phyloP scores from a whole-genome alignment of 352 stramenopile genomes.

The Pythium utonaiense region DNA sequence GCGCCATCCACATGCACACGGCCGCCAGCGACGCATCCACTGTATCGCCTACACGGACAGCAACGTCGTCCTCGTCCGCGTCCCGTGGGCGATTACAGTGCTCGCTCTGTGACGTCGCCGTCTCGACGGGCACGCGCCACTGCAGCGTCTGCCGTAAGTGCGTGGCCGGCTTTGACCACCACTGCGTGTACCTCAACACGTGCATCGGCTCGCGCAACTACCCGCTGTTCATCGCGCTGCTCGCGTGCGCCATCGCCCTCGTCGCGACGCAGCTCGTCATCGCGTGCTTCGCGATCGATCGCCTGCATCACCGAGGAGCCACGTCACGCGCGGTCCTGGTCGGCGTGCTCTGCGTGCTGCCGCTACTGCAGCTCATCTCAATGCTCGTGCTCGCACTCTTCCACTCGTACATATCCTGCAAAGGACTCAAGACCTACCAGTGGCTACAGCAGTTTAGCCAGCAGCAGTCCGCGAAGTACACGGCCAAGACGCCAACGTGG shows the following conservation, averaged over 20 bases:
- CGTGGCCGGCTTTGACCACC: slow-evolving; percentile 92
- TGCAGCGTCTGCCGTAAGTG: slow-evolving; percentile 94
- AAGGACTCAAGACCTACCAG: slow-evolving; percentile 49
- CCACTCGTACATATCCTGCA: slow-evolving; percentile 57
- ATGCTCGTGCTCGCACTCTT: slow-evolving; percentile 58
- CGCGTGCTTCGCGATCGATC: slow-evolving; percentile 38
- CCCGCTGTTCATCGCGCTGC: slow-evolving; percentile 49
- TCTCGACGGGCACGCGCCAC: slow-evolving; percentile 57
- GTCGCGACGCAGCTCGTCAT: slow-evolving; percentile 52
- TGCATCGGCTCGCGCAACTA: slow-evolving; percentile 86
- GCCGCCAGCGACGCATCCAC: neutral
- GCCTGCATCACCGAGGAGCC: slow-evolving; percentile 8
- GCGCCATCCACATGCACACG: neutral
- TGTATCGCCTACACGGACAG: neutral
- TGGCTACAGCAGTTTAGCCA: slow-evolving; percentile 40
- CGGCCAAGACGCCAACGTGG: slow-evolving; percentile 19
- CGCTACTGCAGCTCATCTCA: slow-evolving; percentile 51
- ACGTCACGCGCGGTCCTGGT: slow-evolving; percentile 16
- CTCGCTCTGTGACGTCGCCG: slow-evolving; percentile 37
- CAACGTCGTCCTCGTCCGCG: neutral
- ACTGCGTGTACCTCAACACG: slow-evolving; percentile 95
- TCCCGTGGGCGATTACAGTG: slow-evolving; percentile 28
- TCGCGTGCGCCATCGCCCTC: slow-evolving; percentile 54
- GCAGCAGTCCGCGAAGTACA: slow-evolving; percentile 9
- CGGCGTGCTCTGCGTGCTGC: slow-evolving; percentile 29